Base-by-base conservation (phyloP, 1,284 basidiomycete species). In the Microbotryum silenes-acaulis region DNA sequence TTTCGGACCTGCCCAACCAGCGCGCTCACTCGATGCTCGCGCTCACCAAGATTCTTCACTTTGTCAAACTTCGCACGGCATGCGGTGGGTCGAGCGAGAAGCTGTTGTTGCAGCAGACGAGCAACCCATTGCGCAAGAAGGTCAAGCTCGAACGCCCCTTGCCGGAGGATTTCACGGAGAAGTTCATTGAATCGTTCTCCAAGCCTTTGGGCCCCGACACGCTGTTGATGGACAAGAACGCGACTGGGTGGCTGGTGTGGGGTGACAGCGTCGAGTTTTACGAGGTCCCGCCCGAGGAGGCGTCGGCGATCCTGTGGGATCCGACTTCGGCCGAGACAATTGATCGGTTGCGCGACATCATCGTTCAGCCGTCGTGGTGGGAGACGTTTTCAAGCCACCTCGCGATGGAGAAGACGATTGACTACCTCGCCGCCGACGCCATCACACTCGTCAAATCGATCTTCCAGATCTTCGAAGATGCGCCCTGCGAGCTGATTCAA, bases 221-320 rank as follows among this genome's bases (percentile, higher is more conserved):
- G 60, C 63, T 79, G 53, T 85, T 85, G 67, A 77, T 88, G 10
- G 94, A 97, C 78, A 89, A 91, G 73, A 78, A 87, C 25, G 77
- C 80, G 53, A 88, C 87, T 2, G 94, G 93, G 1, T 97, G 94
- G 81, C 77, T 97, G 56, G 79, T 85, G 1, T 97, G 93, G 91
- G 80, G 83, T 44, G 77, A 83, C 53, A 79, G 78, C 46, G 79
- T 91, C 61, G 85, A 86, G 71, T 89, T 82, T 37, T 91, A 92
- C 72, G 74, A 75, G 6, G 71, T 79, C 64, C 72, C 80, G 70
- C 71, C 76, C 8, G 82, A 78, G 57, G 79, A 79, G 47, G 77
- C 78, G n/a, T 75, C 79, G 18, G 75, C 81, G 1, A 80, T 85
- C 63, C 62, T 74, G 5, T 91, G 91, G 85, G 88, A 93, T 57